phyloP scores from a whole-genome alignment of 768 basidiomycete species.

The Crucibulum laeve region DNA sequence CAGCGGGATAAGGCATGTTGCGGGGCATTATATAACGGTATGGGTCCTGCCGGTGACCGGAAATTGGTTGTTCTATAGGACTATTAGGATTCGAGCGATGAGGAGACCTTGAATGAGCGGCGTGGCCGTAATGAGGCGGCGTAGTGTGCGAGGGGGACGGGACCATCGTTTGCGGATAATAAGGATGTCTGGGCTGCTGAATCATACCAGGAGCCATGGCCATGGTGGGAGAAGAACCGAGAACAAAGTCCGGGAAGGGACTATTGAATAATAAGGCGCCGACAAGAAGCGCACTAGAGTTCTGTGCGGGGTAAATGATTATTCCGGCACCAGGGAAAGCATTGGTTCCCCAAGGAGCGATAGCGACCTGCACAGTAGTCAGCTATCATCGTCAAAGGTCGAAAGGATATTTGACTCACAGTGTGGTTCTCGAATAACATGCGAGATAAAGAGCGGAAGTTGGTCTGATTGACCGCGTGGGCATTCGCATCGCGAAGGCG shows the following conservation, averaged over 20 bases:
- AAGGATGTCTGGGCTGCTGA: constrained; percentile 20
- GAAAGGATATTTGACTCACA: constrained; percentile 28
- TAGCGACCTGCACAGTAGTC: constrained; percentile 34
- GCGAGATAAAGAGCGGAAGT: constrained; percentile 51
- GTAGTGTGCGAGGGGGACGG: constrained; percentile 25
- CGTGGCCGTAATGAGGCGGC: constrained; percentile 25
- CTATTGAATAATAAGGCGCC: constrained; percentile 44
- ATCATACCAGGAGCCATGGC: constrained; percentile 23
- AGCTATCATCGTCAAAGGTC: background rate
- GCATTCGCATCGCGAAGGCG: constrained; percentile 44
- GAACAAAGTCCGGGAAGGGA: constrained; percentile 45
- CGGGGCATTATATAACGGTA: constrained; percentile 31
- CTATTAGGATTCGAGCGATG: constrained; percentile 29
- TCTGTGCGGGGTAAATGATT: constrained; percentile 47
- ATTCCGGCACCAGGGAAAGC: constrained; percentile 44
- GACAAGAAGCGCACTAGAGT: constrained; percentile 46
- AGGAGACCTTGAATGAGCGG: constrained; percentile 30
- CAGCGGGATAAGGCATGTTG: constrained; percentile 6
- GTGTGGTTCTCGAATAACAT: constrained; percentile 48
- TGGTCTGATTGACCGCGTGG: constrained; percentile 46
- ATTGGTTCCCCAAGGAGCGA: constrained; percentile 47
- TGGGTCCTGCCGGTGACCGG: constrained; percentile 24
- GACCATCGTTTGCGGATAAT: constrained; percentile 24
- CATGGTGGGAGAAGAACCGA: constrained; percentile 23
- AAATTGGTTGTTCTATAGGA: constrained; percentile 24